Percentiles rank a stretch among this genome's conserved stretches.
phyloP scores from a whole-genome alignment of 1,139 yeast species.

The Sugiyamaella grinbergsii region DNA sequence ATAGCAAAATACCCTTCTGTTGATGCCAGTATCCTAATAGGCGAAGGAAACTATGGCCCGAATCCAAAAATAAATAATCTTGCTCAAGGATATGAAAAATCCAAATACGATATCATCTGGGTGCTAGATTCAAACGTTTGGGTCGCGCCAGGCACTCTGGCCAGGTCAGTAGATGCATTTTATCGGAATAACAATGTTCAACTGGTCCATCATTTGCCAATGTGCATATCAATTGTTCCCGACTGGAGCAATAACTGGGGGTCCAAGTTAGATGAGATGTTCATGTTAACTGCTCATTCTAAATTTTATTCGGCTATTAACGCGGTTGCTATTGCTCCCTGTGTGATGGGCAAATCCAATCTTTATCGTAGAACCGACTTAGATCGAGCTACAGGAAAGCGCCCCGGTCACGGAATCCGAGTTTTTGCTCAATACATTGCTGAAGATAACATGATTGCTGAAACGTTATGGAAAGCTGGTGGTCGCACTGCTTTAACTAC shows the following conservation, averaged over 20 bases:
- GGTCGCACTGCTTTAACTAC: conserved; percentile 79
- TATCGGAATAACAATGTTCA: conserved; percentile 51
- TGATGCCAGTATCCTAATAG: conserved; percentile 61
- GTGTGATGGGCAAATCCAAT: conserved; percentile 92
- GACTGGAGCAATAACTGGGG: conserved; percentile 49
- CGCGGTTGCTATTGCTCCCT: conserved; percentile 76
- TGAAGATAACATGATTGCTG: conserved; percentile 92
- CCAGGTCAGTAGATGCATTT: conserved; percentile 65
- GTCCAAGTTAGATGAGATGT: conserved; percentile 82
- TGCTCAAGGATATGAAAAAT: conserved; percentile 70
- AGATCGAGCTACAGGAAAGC: conserved; percentile 50
- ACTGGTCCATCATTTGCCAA: conserved; percentile 79
- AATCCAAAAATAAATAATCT: conserved; percentile 88
- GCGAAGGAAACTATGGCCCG: conserved; percentile 62
- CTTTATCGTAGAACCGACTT: conserved; percentile 69
- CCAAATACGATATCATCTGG: conserved; percentile 79
- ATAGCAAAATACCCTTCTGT: conserved; percentile 57
- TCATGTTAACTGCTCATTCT: conserved; percentile 77
- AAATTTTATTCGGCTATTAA: conserved; percentile 82
- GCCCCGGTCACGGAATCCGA: conserved; percentile 54
- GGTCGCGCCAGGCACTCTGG: conserved; percentile 66
- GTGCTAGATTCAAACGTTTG: conserved; percentile 87
- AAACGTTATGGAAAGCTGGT: conserved; percentile 74
- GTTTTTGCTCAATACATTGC: conserved; percentile 83
- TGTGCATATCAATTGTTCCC: conserved; percentile 52